Evolutionary conservation across 1,284 basidiomycete species (phyloP).

Genomic region (Cryptococcus neoformans): DNA sequence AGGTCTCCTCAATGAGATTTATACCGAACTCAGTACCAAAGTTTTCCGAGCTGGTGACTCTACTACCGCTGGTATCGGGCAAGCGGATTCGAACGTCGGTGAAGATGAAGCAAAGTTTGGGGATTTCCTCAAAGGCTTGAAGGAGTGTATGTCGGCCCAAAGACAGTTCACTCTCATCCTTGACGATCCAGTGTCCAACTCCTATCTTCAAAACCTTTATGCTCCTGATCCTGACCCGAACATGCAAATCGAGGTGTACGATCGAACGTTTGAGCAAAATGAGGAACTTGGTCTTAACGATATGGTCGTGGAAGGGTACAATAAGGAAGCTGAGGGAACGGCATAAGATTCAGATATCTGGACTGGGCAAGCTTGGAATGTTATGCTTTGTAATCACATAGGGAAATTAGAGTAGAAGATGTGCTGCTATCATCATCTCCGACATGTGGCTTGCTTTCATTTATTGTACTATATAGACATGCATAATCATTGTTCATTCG

Average conservation of each 20-base stretch:
- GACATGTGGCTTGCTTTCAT: no score
- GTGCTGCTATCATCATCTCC: no score
- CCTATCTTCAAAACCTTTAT: conserved; percentile 93
- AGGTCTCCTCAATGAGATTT: conserved; percentile 90
- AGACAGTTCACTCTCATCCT: conserved; percentile 85
- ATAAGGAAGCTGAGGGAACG: conserved; percentile 46
- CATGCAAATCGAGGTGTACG: conserved; percentile 79
- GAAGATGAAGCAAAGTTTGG: conserved; percentile 63
- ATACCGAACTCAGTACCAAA: conserved; percentile 91
- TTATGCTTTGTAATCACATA: no score
- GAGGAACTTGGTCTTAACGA: conserved; percentile 96
- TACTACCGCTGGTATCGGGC: conserved; percentile 34
- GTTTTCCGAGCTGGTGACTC: conserved; percentile 62
- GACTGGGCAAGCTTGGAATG: no score
- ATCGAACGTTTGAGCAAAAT: conserved; percentile 85
- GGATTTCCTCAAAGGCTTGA: conserved; percentile 73
- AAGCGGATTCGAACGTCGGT: conserved; percentile 36
- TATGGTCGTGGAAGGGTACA: conserved; percentile 88
- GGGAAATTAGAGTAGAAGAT: no score
- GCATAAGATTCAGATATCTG: no score
- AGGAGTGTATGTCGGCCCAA: conserved; percentile 72
- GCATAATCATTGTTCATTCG: no score
- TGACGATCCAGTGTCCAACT: conserved; percentile 94
- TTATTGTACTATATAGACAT: no score
- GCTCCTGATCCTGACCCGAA: conserved; percentile 90